phyloP scores from a whole-genome alignment of 2,329 filamentous ascomycete genomes.

The Bipolaris oryzae region DNA sequence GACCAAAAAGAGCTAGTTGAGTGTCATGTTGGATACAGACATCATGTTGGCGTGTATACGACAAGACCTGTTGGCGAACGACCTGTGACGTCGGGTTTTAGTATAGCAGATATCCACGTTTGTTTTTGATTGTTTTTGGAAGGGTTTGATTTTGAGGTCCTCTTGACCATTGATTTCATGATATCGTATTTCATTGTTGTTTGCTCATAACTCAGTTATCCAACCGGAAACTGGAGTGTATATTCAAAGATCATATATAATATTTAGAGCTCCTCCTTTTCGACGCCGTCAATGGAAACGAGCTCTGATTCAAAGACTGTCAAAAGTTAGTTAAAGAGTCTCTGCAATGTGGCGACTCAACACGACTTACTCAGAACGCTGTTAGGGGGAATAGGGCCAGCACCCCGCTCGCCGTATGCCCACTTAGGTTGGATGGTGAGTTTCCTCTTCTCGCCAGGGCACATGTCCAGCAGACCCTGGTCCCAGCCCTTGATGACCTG shows the following conservation, averaged over 20 bases:
- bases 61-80: not conserved
- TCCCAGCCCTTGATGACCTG: slow-evolving; percentile 98
- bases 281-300: slow-evolving; percentile 78
- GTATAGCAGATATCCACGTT: not conserved
- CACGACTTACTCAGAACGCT: slow-evolving; percentile 71
- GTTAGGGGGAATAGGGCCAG: slow-evolving; percentile 86
- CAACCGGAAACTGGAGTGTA: not conserved
- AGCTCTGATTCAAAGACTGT: slow-evolving; percentile 91
- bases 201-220: not conserved
- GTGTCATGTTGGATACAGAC: not conserved
- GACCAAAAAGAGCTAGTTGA: not conserved
- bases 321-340: slow-evolving; percentile 22
- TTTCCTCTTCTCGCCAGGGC: slow-evolving; percentile 89
- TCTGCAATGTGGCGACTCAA: not conserved
- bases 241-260: not conserved
- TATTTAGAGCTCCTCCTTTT: slow-evolving; percentile 50
- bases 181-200: not conserved
- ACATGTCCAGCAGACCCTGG: slow-evolving; percentile 90
- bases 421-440: slow-evolving; percentile 88
- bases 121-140: not conserved
- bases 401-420: slow-evolving; percentile 77
- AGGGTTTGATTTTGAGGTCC: not conserved
- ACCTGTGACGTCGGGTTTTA: not conserved
- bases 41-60: not conserved
- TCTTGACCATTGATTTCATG: not conserved